Percentiles rank a stretch among this genome's conserved stretches.
Conservation (phyloP, 2,329 filamentous ascomycete species). For the Diaporthe ilicicola region DNA sequence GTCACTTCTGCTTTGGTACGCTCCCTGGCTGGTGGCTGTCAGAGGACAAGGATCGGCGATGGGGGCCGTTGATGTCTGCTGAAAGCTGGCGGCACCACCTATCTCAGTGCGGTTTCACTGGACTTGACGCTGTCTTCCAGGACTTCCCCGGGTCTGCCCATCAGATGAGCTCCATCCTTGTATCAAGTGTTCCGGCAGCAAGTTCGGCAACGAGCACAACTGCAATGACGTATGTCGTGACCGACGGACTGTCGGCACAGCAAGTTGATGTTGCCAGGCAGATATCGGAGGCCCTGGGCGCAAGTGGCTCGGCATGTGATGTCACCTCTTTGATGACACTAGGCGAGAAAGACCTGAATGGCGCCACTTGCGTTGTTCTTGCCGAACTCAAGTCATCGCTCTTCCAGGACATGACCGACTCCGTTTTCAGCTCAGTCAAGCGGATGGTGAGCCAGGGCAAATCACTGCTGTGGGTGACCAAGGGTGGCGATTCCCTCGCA, state of each 20-base stretch:
- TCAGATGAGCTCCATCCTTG: slow-evolving; percentile 33
- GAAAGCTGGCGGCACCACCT: slow-evolving; percentile 37
- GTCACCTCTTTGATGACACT: slow-evolving; percentile 24
- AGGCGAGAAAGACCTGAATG: slow-evolving; percentile 17
- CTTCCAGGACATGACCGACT: slow-evolving; percentile 34
- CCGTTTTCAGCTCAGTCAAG: slow-evolving; percentile 35
- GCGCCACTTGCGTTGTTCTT: slow-evolving; percentile 37
- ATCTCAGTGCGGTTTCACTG: slow-evolving; percentile 33
- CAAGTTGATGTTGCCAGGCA: slow-evolving; percentile 9
- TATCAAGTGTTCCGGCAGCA: slow-evolving; percentile 35
- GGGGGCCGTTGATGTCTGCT: slow-evolving; percentile 39
- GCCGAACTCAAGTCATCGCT: slow-evolving; percentile 36
- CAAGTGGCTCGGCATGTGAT: neutral
- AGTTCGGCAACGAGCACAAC: neutral
- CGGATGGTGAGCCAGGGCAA: slow-evolving; percentile 35
- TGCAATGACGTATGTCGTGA: neutral
- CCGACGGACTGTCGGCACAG: slow-evolving; percentile 20
- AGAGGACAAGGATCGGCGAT: slow-evolving; percentile 39
- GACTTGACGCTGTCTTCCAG: slow-evolving; percentile 38
- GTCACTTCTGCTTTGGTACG: slow-evolving; percentile 40
- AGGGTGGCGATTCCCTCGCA: slow-evolving; percentile 25
- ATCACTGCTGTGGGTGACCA: slow-evolving; percentile 36
- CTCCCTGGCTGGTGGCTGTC: slow-evolving; percentile 45
- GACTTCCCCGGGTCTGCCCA: slow-evolving; percentile 36
- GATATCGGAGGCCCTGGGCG: neutral